phyloP scores from a whole-genome alignment of 495 filamentous ascomycete genomes.

The Aspergillus affinis region DNA sequence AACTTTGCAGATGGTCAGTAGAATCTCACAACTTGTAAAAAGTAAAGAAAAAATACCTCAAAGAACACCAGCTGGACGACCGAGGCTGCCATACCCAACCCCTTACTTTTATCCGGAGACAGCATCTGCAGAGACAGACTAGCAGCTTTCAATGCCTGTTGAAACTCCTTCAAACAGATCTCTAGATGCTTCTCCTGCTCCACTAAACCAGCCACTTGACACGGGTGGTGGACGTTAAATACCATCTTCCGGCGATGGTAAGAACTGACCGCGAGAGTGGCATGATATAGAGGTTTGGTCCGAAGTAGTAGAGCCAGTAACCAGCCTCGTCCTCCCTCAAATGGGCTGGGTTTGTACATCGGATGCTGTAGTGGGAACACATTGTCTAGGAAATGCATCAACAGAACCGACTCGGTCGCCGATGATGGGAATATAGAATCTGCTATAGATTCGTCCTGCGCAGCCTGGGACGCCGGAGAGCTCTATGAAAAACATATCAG shows the following conservation, averaged over 20 bases:
- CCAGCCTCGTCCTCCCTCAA: constrained; percentile 10
- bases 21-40: not conserved
- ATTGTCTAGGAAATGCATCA: constrained; percentile 8
- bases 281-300: constrained; percentile 7
- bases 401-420: not conserved
- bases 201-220: not conserved
- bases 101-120: not conserved
- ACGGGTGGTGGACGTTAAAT: not conserved
- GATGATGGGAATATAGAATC: not conserved
- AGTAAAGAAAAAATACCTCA: not conserved
- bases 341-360: constrained; percentile 4
- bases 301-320: constrained; percentile 5
- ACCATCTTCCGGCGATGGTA: constrained; percentile 5
- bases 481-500: not conserved
- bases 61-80: not conserved
- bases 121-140: not conserved
- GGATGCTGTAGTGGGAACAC: constrained; percentile 6
- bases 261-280: constrained; percentile 2
- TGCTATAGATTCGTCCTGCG: not conserved
- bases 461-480: not conserved
- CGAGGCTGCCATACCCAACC: not conserved
- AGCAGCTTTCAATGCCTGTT: not conserved
- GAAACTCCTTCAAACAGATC: not conserved
- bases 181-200: not conserved
- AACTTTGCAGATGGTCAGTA: not conserved